Percentiles rank a stretch among this genome's conserved stretches.
Conservation (phyloP, 345 rosid species). For the Eucalyptus albens region DNA sequence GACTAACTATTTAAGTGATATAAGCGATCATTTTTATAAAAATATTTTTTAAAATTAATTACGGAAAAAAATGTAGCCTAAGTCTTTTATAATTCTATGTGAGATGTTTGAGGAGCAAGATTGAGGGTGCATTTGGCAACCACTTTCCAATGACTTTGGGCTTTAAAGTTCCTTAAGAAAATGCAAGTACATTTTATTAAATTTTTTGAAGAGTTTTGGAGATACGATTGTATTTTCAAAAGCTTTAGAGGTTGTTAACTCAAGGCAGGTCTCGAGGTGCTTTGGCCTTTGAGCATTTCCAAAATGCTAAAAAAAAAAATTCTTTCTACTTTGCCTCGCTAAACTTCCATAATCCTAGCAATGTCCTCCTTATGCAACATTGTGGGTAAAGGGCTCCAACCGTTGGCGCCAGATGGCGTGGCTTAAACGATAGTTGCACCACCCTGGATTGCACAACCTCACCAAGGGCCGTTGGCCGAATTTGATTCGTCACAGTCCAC, state of each 20-base stretch:
- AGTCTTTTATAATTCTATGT: background rate
- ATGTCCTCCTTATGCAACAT: background rate
- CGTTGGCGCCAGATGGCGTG: accelerated
- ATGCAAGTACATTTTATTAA: background rate
- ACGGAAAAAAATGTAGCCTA: background rate
- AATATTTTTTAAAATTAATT: background rate
- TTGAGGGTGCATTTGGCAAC: background rate
- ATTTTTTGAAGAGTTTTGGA: background rate
- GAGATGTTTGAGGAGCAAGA: background rate
- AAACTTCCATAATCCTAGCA: background rate
- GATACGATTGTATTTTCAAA: background rate
- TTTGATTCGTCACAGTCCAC: accelerated
- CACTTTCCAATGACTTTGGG: background rate
- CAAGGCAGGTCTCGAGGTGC: accelerated
- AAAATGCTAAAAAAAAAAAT: background rate
- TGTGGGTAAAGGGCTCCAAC: background rate
- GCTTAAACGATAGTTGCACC: accelerated
- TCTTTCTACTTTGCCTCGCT: background rate
- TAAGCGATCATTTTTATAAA: background rate
- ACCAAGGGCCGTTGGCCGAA: accelerated
- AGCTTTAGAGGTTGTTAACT: background rate
- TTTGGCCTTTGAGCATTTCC: background rate
- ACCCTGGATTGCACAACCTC: background rate
- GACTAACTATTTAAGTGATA: background rate
- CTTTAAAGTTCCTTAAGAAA: background rate